These are phyloP conservation scores for Rhodotorula sp. DNA, from an alignment of 1,284 basidiomycete genomes.

Conservation along the genomic window DNA sequence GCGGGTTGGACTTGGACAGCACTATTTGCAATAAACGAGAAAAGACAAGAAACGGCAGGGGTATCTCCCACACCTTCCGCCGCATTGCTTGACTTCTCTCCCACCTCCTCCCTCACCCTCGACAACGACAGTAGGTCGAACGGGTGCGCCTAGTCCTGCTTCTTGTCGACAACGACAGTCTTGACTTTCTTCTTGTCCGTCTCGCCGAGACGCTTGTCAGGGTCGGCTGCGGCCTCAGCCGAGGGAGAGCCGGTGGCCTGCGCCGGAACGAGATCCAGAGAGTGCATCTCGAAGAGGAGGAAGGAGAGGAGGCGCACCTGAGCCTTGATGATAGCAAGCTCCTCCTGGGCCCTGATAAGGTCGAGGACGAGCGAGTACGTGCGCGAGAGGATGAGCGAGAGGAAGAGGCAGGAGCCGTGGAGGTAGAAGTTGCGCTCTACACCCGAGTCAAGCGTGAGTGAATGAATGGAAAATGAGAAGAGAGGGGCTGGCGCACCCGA, in stretches of 20 bases:
- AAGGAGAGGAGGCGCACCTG: constrained; percentile 10
- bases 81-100: too few relatives aligned
- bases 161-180: constrained; percentile 19
- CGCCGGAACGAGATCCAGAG: not conserved
- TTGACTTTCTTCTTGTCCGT: constrained; percentile 21
- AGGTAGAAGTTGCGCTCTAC: constrained; percentile 46
- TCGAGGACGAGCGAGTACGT: constrained; percentile 52
- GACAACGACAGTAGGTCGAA: too few relatives aligned
- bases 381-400: constrained; percentile 50
- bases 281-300: not conserved
- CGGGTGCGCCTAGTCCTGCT: constrained; percentile 2
- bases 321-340: constrained; percentile 45
- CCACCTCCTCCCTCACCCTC: too few relatives aligned
- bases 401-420: constrained; percentile 49
- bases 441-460: not conserved
- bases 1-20: too few relatives aligned
- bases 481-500: constrained; percentile 15
- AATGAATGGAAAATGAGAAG: not conserved
- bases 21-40: too few relatives aligned
- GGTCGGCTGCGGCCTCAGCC: not conserved
- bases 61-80: too few relatives aligned
- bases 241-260: not conserved
- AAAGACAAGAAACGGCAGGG: too few relatives aligned
- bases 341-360: constrained; percentile 52
- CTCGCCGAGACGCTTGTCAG: constrained; percentile 12